Evolutionary conservation across 2,329 filamentous ascomycete species (phyloP).

Genomic region (Aureobasidium zeae): DNA sequence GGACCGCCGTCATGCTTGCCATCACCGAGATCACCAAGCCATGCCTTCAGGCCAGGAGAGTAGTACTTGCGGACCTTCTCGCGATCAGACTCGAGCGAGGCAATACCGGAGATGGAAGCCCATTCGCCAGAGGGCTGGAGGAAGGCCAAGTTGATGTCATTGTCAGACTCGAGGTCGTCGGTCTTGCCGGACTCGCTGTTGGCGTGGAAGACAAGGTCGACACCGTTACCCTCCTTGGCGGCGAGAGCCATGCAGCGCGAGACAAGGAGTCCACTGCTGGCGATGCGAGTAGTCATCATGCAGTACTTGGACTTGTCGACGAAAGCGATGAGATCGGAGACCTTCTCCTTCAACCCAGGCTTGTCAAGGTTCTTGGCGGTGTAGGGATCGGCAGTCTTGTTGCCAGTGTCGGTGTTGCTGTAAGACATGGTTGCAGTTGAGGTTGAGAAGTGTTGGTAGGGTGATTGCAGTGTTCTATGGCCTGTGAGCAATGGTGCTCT

Average conservation of each 20-base stretch:
- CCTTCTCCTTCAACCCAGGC: slow-evolving; percentile 60
- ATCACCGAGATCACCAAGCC: slow-evolving; percentile 78
- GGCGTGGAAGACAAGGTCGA: slow-evolving; percentile 82
- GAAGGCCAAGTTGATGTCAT: slow-evolving; percentile 74
- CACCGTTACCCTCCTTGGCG: slow-evolving; percentile 66
- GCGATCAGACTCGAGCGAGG: slow-evolving; percentile 60
- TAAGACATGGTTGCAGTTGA: slow-evolving; percentile 32
- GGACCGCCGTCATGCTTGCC: slow-evolving; percentile 74
- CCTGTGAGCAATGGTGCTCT: slow-evolving; percentile 14
- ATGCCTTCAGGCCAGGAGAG: slow-evolving; percentile 63
- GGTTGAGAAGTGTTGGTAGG: slow-evolving; percentile 12
- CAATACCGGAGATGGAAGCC: slow-evolving; percentile 73
- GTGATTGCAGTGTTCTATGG: slow-evolving; percentile 5
- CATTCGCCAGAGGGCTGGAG: slow-evolving; percentile 63
- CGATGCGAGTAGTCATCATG: slow-evolving; percentile 75
- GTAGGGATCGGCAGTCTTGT: slow-evolving; percentile 66
- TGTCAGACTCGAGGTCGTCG: slow-evolving; percentile 62
- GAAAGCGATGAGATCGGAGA: slow-evolving; percentile 64
- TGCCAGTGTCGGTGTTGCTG: slow-evolving; percentile 53
- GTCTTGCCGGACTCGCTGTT: slow-evolving; percentile 88
- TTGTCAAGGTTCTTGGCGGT: slow-evolving; percentile 69
- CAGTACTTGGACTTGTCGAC: slow-evolving; percentile 68
- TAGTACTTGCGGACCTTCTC: slow-evolving; percentile 65
- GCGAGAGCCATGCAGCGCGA: slow-evolving; percentile 83
- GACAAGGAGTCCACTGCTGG: slow-evolving; percentile 55